Base-by-base conservation (phyloP, 441 rosid genomes). In the Biscutella auriculata region DNA sequence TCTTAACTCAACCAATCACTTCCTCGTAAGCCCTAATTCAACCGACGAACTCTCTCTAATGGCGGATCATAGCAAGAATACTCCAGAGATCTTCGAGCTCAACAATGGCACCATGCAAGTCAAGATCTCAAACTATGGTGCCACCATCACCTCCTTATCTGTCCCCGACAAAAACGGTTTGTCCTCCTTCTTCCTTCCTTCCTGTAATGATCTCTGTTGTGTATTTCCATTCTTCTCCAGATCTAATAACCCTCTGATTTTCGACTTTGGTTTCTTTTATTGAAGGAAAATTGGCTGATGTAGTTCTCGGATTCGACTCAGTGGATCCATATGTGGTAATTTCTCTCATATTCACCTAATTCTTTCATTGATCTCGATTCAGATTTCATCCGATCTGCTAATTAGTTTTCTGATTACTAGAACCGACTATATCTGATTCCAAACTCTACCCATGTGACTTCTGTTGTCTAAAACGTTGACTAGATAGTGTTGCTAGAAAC, bases 231-330 rank as follows among this genome's bases (percentile, higher is more conserved):
- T n/a, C n/a, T n/a, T n/a, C 32, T 32, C 33, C 49, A 17, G 14
- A 27, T 51, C 33, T 2, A n/a, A n/a, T 13, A 50, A 57, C 12
- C 25, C 4, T 47, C 46, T 47, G 44, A 60, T 60, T 27, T 5
- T 30, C 62, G 6, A 25, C 15, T 59, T 65, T 47, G 8, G 7
- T 35, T 54, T 45, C 30, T 57, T 47, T n/a, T n/a, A 21, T 34
- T 62, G 11, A 60, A 87, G 95, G 96, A 23, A 70, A 80, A 69
- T 54, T 76, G 57, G 77, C 81, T 45, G 98, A 88, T 71, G 88
- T 85, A 5, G 93, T 90, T 53, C 86, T 87, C 49, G 95, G 97
- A 49, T 85, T 87, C 33, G 95, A 90, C 63, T 72, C 95, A 9
- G 68, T 87, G 11, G 92, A 85, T 35, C 94, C 84, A 1, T 85